A percentile compares a stretch with the other conserved stretches of the same genome.
phyloP scores from a whole-genome alignment of 2,329 filamentous ascomycete species.

The Hypocreales sp. region DNA sequence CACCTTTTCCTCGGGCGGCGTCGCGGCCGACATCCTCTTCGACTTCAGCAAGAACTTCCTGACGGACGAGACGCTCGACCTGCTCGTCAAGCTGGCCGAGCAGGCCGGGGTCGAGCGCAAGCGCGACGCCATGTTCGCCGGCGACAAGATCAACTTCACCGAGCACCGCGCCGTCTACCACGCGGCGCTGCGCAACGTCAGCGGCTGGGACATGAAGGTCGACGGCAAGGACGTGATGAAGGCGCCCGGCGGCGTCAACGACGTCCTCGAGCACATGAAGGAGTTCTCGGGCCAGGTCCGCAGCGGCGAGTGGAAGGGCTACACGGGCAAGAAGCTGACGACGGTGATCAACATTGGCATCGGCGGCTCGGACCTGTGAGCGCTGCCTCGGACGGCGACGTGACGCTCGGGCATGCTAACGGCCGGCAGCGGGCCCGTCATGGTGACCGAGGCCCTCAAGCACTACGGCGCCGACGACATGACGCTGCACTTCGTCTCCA shows the following conservation, averaged over 20 bases:
- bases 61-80: conserved; percentile 76
- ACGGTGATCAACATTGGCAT: conserved; percentile 97
- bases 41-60: conserved; percentile 99
- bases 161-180: conserved; percentile 95
- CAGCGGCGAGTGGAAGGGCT: conserved; percentile 93
- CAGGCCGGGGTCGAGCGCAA: conserved; percentile 86
- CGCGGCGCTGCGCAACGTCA: conserved; percentile 79
- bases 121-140: conserved; percentile 92
- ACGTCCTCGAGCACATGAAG: conserved; percentile 92
- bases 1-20: conserved; percentile 66
- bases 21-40: conserved; percentile 83
- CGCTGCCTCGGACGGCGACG: conserved; percentile 7
- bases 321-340: conserved; percentile 90
- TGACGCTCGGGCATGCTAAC: conserved; percentile 1
- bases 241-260: conserved; percentile 74
- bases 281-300: conserved; percentile 92
- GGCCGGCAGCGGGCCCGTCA: conserved; percentile 66
- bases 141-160: conserved; percentile 99
- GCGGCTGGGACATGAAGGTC: conserved; percentile 68
- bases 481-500: conserved; percentile 96
- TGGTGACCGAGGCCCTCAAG: conserved; percentile 97
- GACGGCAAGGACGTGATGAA: conserved; percentile 88
- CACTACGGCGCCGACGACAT: conserved; percentile 75
- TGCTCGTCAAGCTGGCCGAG: conserved; percentile 80
- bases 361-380: conserved; percentile 93